phyloP scores from a whole-genome alignment of 352 stramenopile genomes.

The Globisporangium alternatum region DNA sequence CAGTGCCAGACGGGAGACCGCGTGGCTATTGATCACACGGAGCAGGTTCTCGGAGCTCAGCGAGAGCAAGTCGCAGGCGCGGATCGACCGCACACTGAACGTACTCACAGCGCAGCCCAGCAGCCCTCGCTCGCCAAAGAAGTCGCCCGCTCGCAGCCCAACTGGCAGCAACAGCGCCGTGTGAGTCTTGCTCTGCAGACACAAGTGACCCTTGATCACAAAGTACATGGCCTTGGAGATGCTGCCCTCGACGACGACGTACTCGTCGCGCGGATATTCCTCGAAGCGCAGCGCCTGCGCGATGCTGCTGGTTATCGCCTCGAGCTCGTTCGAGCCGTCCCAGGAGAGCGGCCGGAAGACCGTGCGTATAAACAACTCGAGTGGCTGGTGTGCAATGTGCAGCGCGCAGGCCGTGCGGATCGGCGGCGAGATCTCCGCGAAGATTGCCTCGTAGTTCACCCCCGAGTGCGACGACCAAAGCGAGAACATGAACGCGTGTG shows the following conservation, averaged over 20 bases:
- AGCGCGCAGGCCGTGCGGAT: constrained; percentile 32
- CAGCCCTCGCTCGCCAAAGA: constrained; percentile 58
- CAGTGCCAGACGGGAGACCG: background rate
- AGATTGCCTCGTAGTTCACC: constrained; percentile 46
- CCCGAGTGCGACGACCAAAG: constrained; percentile 54
- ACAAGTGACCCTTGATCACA: constrained; percentile 49
- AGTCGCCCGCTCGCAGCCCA: constrained; percentile 29
- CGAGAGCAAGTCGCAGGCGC: constrained; percentile 19
- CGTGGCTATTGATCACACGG: constrained; percentile 6
- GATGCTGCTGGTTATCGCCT: constrained; percentile 30
- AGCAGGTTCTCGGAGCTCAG: constrained; percentile 15
- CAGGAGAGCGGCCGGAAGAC: constrained; percentile 28
- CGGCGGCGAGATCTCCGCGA: constrained; percentile 36
- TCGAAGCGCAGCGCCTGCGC: constrained; percentile 55
- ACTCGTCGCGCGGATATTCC: constrained; percentile 61
- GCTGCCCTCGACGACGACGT: constrained; percentile 52
- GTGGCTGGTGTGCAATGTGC: constrained; percentile 35
- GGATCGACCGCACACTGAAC: constrained; percentile 16
- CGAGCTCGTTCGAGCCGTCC: constrained; percentile 15
- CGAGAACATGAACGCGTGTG: constrained; percentile 44
- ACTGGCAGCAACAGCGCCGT: constrained; percentile 4
- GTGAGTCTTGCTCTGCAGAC: constrained; percentile 12
- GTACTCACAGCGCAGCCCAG: constrained; percentile 43
- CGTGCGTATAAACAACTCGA: constrained; percentile 31
- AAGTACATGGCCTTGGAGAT: constrained; percentile 76